Base-by-base conservation (phyloP, 495 filamentous ascomycete species). In the Penicillium soppii region DNA sequence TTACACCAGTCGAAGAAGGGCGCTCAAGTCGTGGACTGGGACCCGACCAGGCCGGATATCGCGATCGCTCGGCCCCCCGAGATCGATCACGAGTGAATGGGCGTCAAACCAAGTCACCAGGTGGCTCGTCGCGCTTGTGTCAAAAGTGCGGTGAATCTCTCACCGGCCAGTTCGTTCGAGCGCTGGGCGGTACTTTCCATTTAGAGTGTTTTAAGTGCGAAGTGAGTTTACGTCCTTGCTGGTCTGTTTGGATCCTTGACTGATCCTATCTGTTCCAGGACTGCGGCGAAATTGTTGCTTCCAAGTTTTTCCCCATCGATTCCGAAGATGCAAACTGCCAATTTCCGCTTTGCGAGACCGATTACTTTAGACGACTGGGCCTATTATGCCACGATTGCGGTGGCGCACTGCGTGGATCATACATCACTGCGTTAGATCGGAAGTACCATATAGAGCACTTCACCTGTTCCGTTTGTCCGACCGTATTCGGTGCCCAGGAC, bases 401-500 rank as follows among this genome's bases (percentile, higher is more conserved):
- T 53, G 90, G 90, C 40, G 95, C 95, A 42, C 78, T 99, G 17
- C 90, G 95, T 35, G 95, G 94, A 5, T 97, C 95, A 17, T 99
- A 99, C 64, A 99, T 99, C 57, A 99, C 95, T 0, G 95, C 95
- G 7, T 79, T 97, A 27, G 95, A 99, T 54, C 87, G 89, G 43
- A 99, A 99, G 70, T 99, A 97, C 63, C 95, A 99, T 66, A 95
- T 99, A 52, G 94, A 97, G 59, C 95, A 99, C 71, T 99, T 99
- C 65, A 99, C 95, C 23, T 99, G 95, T 69, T 96, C 91, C 13
- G 85, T 96, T 44, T 99, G 95, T 66, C 91, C 92, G 5, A 96
- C 92, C 0, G 89, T 99, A 1, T 99, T 99, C 64, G 95, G 95
- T 33, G 94, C 95, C 9, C 89, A 94, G 59, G 95, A 99, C 69